These are phyloP conservation scores for Trichothecium sympodiale DNA, from an alignment of 2,329 filamentous ascomycete species.

Conservation along the genomic window DNA sequence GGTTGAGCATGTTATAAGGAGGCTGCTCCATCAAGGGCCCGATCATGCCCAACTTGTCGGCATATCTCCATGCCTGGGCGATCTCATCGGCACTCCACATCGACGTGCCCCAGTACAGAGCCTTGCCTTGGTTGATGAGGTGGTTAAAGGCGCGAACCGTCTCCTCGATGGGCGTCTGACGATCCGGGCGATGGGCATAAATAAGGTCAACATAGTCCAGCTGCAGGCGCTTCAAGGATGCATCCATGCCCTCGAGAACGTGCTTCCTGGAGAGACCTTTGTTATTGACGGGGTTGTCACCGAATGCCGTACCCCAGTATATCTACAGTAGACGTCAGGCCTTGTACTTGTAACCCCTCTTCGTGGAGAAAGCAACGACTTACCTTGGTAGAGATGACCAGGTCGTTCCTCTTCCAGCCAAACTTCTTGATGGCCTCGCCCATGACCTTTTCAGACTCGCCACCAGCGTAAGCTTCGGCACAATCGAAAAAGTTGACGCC, in stretches of 20 bases:
- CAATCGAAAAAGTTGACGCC: constrained; percentile 55
- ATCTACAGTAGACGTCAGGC: constrained; percentile 28
- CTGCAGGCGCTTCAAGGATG: constrained; percentile 44
- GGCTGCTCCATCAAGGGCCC: constrained; percentile 58
- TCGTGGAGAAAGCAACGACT: constrained; percentile 1
- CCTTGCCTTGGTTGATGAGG: constrained; percentile 55
- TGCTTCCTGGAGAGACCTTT: constrained; percentile 58
- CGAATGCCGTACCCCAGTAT: constrained; percentile 52
- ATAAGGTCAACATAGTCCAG: constrained; percentile 57
- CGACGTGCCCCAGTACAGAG: constrained; percentile 61
- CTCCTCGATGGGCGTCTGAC: constrained; percentile 59
- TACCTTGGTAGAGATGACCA: constrained; percentile 51
- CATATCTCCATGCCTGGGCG: constrained; percentile 47
- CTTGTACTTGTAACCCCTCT: neutral
- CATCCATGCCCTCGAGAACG: constrained; percentile 53
- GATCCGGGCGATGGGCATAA: constrained; percentile 58
- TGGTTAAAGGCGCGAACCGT: constrained; percentile 61
- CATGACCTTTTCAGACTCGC: constrained; percentile 53
- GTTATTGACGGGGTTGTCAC: constrained; percentile 54
- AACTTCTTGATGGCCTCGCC: constrained; percentile 48
- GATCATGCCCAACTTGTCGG: constrained; percentile 49
- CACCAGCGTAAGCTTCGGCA: constrained; percentile 45
- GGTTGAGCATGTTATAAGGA: constrained; percentile 51
- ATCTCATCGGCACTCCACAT: constrained; percentile 59
- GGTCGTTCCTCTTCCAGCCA: constrained; percentile 49